phyloP scores from a whole-genome alignment of 2,329 filamentous ascomycete genomes.

The Cadophora gregata region DNA sequence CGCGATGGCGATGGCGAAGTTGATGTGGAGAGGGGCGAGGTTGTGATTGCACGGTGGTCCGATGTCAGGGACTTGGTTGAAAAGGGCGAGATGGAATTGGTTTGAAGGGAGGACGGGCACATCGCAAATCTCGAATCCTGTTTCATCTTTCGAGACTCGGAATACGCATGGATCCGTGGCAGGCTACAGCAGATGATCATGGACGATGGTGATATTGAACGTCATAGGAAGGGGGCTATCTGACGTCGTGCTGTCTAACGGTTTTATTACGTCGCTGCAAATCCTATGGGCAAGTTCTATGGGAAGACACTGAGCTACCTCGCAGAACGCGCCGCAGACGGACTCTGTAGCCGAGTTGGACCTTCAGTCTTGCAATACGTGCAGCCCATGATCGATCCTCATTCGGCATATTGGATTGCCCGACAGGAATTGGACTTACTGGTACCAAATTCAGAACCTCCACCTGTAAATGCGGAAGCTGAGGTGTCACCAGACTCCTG shows the following conservation, averaged over 20 bases:
- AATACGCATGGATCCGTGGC: background rate
- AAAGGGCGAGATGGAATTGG: conserved; percentile 54
- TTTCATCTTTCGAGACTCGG: too few species aligned
- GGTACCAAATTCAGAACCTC: too few species aligned
- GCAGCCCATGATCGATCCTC: too few species aligned
- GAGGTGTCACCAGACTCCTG: too few species aligned
- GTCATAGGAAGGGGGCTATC: background rate
- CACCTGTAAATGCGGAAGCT: too few species aligned
- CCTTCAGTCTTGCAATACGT: too few species aligned
- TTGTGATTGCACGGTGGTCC: conserved; percentile 40
- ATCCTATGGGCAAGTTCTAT: background rate
- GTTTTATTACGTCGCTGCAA: background rate
- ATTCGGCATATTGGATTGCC: too few species aligned
- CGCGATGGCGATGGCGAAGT: conserved; percentile 67
- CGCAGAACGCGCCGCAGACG: background rate
- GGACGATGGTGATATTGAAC: background rate
- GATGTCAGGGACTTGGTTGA: conserved; percentile 53
- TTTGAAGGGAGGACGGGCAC: conserved; percentile 27
- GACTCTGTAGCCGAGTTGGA: too few species aligned
- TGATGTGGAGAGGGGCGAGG: conserved; percentile 50
- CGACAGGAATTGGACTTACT: too few species aligned
- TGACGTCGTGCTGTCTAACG: background rate
- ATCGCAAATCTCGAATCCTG: background rate
- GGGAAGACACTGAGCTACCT: background rate
- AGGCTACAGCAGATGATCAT: background rate